A percentile compares a stretch with the other conserved stretches of the same genome.
Evolutionary conservation across 306 rosid species (phyloP).

Genomic region (Luffa acutangula): DNA sequence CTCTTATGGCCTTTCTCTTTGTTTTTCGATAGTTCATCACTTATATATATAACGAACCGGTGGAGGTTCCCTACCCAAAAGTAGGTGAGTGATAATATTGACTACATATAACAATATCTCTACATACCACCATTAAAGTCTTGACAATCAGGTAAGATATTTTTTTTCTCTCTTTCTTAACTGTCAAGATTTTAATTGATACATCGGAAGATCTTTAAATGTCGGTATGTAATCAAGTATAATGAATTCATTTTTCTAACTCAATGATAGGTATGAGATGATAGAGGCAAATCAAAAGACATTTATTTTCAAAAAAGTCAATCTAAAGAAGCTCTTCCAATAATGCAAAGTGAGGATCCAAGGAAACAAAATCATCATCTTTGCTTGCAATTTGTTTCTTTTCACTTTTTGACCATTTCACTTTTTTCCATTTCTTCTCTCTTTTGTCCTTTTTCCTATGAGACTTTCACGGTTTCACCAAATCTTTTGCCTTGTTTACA

Average conservation of each 20-base stretch:
- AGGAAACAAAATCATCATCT: slow-evolving; percentile 40
- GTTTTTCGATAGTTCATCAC: too few species aligned
- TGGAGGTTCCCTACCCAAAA: not conserved
- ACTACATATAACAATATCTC: too few species aligned
- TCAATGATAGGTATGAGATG: not conserved
- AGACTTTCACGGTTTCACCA: not conserved
- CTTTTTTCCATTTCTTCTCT: not conserved
- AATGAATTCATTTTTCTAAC: not conserved
- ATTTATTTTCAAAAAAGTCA: slow-evolving; percentile 12
- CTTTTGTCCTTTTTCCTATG: not conserved
- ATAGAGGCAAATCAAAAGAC: not conserved
- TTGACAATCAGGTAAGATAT: too few species aligned
- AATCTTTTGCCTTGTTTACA: not conserved
- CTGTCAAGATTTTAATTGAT: too few species aligned
- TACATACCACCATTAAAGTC: too few species aligned
- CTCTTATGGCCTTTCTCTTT: not conserved
- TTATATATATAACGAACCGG: not conserved
- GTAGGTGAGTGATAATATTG: too few species aligned
- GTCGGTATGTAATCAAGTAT: too few species aligned
- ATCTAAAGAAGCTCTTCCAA: slow-evolving; percentile 17
- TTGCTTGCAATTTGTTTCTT: slow-evolving; percentile 14
- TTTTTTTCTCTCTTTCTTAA: too few species aligned
- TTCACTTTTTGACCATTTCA: slow-evolving; percentile 12
- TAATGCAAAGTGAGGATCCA: slow-evolving; percentile 32
- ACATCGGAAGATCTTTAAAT: too few species aligned